Base-by-base conservation (phyloP, 495 filamentous ascomycete species). In the Stereocaulon alpinum region DNA sequence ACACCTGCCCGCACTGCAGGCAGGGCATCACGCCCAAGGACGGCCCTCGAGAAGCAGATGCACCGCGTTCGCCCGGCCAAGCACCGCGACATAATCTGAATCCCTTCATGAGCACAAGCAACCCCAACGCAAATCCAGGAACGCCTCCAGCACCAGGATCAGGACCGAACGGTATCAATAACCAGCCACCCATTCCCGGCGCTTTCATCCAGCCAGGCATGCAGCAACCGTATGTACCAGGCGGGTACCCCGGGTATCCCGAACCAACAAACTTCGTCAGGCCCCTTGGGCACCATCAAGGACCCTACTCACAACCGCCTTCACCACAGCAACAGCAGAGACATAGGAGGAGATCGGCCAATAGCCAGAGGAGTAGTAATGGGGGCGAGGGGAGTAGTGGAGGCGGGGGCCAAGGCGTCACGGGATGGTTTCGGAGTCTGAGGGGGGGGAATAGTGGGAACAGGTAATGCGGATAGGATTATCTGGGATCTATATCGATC, bases 1-100 rank as follows among this genome's bases (percentile, higher is more conserved):
- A 95, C 61, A 95, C 90, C 2, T 96, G 91, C 66, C 91, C 91
- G 4, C 88, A 93, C 58, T 96, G 91, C 68, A 79, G 91, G 41
- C 80, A 84, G 64, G 76, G 87, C 40, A 91, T 96, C 61, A 81
- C 60, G 64, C 63, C 66, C 14, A 65, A 61, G 34, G 58, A 66
- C 20, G 54, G 48, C 27, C 40, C 43, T 22, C 41, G 34, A 43
- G 55, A 53, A 44, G 47, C 43, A 4, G 55, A 41, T 22, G n/a
- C 41, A 6, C 63, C 66, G 18, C 40, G 65, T 17, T 47, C 56
- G 14, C 65, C 65, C 10, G 63, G 60, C 4, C 63, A 67, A 55
- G 20, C 40, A 50, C 63, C 65, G 5, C 47, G 65, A 34, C 43
- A 62, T 45, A 59, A n/a, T 17, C 54, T 48, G 11, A 59, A 63